Evolutionary conservation across 345 rosid species (phyloP).

Genomic region (Gossypium ekmanianum): DNA sequence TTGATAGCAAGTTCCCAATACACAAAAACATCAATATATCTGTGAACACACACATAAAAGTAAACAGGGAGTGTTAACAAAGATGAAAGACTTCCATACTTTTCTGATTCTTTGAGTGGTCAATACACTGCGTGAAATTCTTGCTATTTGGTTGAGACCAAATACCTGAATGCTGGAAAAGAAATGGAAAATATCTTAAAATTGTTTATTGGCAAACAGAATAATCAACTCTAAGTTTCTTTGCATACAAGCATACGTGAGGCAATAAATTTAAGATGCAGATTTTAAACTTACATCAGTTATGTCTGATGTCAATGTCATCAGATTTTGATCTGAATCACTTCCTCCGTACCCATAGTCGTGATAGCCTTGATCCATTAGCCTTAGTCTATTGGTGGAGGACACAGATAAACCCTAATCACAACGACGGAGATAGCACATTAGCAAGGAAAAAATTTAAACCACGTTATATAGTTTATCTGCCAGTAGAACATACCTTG

Average conservation of each 20-base stretch:
- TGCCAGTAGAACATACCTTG: background rate
- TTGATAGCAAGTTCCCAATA: slow-evolving; percentile 1
- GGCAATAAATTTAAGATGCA: background rate
- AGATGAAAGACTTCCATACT: slow-evolving; percentile 39
- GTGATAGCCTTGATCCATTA: slow-evolving; percentile 36
- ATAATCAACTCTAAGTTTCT: background rate
- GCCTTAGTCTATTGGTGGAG: slow-evolving; percentile 27
- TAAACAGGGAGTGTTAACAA: background rate
- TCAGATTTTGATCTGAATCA: slow-evolving; percentile 43
- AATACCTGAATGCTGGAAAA: slow-evolving; percentile 62
- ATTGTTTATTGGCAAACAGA: background rate
- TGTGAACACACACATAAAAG: background rate
- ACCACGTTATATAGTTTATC: background rate
- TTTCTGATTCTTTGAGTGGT: slow-evolving; percentile 46
- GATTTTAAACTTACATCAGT: slow-evolving; percentile 51
- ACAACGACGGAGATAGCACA: background rate
- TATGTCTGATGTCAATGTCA: slow-evolving; percentile 37
- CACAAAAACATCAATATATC: background rate
- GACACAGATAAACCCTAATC: slow-evolving; percentile 41
- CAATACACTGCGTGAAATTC: slow-evolving; percentile 74
- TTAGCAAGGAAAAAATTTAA: background rate
- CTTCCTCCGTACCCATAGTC: slow-evolving; percentile 36
- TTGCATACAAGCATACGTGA: background rate
- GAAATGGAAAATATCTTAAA: slow-evolving; percentile 16
- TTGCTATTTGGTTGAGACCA: slow-evolving; percentile 85